Percentiles rank a stretch among this genome's conserved stretches.
Evolutionary conservation across 768 basidiomycete genomes (phyloP).

Genomic region (Daedaleopsis nitida): DNA sequence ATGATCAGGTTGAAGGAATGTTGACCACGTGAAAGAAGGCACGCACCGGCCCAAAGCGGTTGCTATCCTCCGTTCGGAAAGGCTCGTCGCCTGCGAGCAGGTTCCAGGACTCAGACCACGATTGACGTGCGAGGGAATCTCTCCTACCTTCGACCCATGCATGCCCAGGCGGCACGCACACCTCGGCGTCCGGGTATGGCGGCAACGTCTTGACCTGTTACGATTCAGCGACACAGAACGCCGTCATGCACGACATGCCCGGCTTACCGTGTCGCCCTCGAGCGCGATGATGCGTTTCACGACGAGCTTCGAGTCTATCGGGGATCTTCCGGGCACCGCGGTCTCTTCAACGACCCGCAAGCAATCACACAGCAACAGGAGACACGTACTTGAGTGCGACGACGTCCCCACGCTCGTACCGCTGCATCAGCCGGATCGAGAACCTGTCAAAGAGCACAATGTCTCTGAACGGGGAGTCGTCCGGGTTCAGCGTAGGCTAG

Average conservation of each 20-base stretch:
- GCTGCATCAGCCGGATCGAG: conserved; percentile 38
- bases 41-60: conserved; percentile 68
- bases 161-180: conserved; percentile 60
- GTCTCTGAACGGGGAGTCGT: conserved; percentile 62
- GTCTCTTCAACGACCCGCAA: background rate
- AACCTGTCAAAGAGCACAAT: conserved; percentile 63
- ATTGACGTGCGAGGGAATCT: background rate
- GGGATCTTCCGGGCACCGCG: conserved; percentile 48
- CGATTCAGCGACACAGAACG: background rate
- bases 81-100: conserved; percentile 57
- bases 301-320: conserved; percentile 50
- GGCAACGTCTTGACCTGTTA: conserved; percentile 59
- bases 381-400: conserved; percentile 57
- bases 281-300: conserved; percentile 70
- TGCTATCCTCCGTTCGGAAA: conserved; percentile 71
- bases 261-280: conserved; percentile 53
- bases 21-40: background rate
- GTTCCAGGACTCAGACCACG: background rate
- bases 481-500: conserved; percentile 74
- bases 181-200: conserved; percentile 59
- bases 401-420: conserved; percentile 59
- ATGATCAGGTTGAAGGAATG: background rate
- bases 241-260: background rate
- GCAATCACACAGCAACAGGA: background rate
- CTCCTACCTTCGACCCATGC: conserved; percentile 73